Evolutionary conservation across 1,284 basidiomycete genomes (phyloP), one percentile per base, ranked within the genome.

Genomic region (Cystobasidiaceae sp.): DNA sequence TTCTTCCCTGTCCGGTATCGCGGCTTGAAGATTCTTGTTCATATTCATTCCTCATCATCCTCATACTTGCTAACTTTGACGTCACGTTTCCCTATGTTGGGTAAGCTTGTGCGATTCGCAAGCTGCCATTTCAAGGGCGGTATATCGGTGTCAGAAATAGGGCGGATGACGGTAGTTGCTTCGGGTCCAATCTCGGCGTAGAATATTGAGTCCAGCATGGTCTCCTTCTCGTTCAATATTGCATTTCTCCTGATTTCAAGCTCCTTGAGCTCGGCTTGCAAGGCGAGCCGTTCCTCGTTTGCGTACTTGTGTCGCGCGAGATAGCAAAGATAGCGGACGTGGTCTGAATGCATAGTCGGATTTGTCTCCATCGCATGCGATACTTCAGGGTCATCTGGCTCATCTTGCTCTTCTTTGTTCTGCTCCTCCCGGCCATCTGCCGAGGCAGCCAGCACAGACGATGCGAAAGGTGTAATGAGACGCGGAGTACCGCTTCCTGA

Each of bases 301-400:
- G 81, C 84, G 72, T 83, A 86, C 27, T 77, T 77, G 71, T 85
- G 81, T 72, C 88, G 89, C 1, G 89, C 87, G 72, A 89, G 90
- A 80, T 83, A 84, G 30, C 88, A 71, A n/a, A 89, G 77, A 74
- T 90, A 90, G 76, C 82, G 54, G 37, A 73, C 66, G 27, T 69
- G 66, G 19, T 67, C 54, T 4, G 50, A 15, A 11, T 46, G 28
- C 5, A 66, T 37, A 17, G 66, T 48, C 19, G 69, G 66, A 41
- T 72, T 70, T 13, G 28, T n/a, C 2, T 64, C 25, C 11, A 70
- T 49, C 61, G 68, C 2, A 85, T 85, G 69, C 76, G 87, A 77
- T 69, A 84, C 80, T 1, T 77, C 73, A 0, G 86, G 86, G 0
- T 87, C 75, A 0, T 75, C 77, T 65, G 83, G 81, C 2, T 75